phyloP scores from a whole-genome alignment of 148 eudicot species.

The Mesembryanthemum crystallinum region DNA sequence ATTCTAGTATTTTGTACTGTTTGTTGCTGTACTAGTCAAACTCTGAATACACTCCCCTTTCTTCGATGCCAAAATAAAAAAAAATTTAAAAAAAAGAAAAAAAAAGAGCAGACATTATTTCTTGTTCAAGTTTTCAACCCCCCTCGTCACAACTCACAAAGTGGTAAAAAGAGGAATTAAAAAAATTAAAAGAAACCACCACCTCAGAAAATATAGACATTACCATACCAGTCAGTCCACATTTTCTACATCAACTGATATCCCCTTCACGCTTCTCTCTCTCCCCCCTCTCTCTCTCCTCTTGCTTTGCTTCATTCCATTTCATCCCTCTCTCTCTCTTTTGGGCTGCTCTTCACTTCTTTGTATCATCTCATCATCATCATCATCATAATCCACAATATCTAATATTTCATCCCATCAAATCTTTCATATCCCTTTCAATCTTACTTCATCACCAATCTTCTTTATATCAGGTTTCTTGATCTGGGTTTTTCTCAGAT shows the following conservation, averaged over 20 bases:
- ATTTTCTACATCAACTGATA: conserved; percentile 26
- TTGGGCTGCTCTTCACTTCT: conserved; percentile 7
- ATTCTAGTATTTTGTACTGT: too few relatives aligned
- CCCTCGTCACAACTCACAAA: background rate
- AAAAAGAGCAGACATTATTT: background rate
- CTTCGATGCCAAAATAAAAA: too few relatives aligned
- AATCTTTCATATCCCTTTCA: conserved; percentile 26
- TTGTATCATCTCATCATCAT: conserved; percentile 23
- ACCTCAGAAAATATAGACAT: conserved; percentile 13
- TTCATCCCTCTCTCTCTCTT: background rate
- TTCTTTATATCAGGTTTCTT: conserved; percentile 3
- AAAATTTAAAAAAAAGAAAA: too few relatives aligned
- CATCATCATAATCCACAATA: conserved; percentile 12
- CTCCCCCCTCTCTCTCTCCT: background rate
- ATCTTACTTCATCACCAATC: conserved; percentile 10
- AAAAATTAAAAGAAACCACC: background rate
- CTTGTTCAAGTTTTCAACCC: background rate
- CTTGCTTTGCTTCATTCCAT: background rate
- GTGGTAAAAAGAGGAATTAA: conserved; percentile 5
- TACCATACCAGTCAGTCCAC: conserved; percentile 17
- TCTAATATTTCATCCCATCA: conserved; percentile 14
- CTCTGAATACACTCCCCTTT: too few relatives aligned
- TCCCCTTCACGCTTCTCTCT: conserved; percentile 15
- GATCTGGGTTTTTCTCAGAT: conserved; percentile 23
- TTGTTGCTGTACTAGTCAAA: too few relatives aligned